A percentile compares a stretch with the other conserved stretches of the same genome.
Conservation (phyloP, 1,284 basidiomycete species). For the Irpex rosettiformis region DNA sequence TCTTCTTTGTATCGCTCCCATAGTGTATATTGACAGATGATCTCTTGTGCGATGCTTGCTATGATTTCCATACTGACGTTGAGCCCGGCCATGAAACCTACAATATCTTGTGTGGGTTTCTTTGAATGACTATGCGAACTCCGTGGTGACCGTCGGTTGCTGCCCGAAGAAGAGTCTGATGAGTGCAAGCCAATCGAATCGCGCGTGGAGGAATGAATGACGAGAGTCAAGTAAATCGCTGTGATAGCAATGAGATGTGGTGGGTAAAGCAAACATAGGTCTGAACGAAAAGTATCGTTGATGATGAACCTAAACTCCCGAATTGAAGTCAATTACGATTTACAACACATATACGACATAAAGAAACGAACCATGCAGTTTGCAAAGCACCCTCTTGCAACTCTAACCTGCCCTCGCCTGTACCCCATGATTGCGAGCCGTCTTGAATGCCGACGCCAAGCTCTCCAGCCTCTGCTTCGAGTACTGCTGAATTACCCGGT, state of each 20-base stretch:
- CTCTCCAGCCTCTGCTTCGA: constrained; percentile 61
- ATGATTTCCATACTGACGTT: constrained; percentile 83
- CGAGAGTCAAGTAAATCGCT: constrained; percentile 83
- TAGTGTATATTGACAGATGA: constrained; percentile 83
- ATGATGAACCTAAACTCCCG: constrained; percentile 76
- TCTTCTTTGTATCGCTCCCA: constrained; percentile 83
- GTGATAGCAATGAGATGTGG: constrained; percentile 93
- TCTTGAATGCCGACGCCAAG: constrained; percentile 57
- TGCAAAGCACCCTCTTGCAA: constrained; percentile 68
- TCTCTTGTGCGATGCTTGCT: constrained; percentile 88
- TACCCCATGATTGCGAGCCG: constrained; percentile 71
- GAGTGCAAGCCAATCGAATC: constrained; percentile 32
- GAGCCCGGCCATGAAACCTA: constrained; percentile 82
- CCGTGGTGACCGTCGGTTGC: constrained; percentile 50
- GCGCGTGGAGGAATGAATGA: constrained; percentile 57
- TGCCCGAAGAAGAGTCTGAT: constrained; percentile 12
- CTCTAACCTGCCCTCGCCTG: constrained; percentile 64
- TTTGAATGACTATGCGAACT: constrained; percentile 32
- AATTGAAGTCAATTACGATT: neutral
- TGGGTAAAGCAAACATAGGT: constrained; percentile 87
- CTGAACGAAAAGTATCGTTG: constrained; percentile 94
- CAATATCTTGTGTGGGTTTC: constrained; percentile 55
- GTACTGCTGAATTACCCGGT: constrained; percentile 35
- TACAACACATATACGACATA: neutral
- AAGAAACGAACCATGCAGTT: constrained; percentile 60